Evolutionary conservation across 1,139 yeast species (phyloP), one percentile per base, ranked within the genome.

Genomic region (Ogataea hybrid): DNA sequence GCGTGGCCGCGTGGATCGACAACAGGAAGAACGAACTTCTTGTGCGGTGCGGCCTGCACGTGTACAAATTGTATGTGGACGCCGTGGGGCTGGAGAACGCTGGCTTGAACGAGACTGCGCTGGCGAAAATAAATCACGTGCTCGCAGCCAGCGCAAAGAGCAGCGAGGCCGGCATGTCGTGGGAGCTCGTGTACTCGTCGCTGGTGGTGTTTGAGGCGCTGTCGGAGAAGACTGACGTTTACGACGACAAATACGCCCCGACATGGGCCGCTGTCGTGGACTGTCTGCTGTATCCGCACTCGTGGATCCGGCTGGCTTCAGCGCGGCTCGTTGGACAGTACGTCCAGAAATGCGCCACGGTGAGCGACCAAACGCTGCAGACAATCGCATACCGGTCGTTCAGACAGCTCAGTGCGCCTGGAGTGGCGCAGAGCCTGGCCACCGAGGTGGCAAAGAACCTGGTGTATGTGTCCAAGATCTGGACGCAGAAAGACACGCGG

Each of bases 271-370:
- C 65, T 16, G 66, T 84, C 5, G 69, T 79, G 22, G 73, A 72
- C 10, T 67, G 80, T 20, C 68, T 89, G 48, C 67, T 90, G 40
- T 92, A 78, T 61, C 97, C 97, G 2, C 97, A 90, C 61, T 74
- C 95, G 0, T 90, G 97, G 97, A 84, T 90, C 10, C 78, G 97
- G 56, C 69, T 85, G 43, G 69, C 77, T 5, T 67, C 95, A 0
- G 68, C 84, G n/a, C 71, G 90, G 39, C 67, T 88, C 35, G 62
- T 81, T 30, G 80, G 82, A 1, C 58, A 67, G 3, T 59, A 83
- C 35, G 65, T 85, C 38, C 56, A 70, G 3, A 58, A 62, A 6
- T 53, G 68, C 18, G 67, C 47, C 32, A 50, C 47, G 8, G 31
- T 56, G n/a, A 36, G 65, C 8, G 57, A 67, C 10, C 60, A 59